Base-by-base conservation (phyloP, 805 yeast genomes). In the Isabelozyma gotoi region DNA sequence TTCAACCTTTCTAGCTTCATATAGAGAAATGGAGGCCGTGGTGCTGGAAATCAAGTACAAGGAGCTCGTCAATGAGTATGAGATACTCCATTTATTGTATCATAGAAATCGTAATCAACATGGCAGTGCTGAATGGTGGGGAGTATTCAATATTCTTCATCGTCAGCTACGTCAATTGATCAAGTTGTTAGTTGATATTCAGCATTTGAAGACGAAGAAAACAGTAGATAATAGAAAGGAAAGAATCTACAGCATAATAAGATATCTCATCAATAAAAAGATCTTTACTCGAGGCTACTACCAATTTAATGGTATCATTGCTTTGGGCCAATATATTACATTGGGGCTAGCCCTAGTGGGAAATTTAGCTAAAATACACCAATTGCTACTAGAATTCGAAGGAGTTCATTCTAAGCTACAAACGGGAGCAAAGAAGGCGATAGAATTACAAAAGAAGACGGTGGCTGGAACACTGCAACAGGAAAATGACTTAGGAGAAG, bases 91-190 rank as follows among this genome's bases (percentile, higher is more conserved):
- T 49, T 62, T 88, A 33, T 49, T 88, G 3, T 81, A 84, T 56
- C 88, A 84, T 53, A 70, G 96, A 48, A 85, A 83, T 62, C 71
- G 74, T 41, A 88, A 88, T 59, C 97, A 90, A 59, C 96, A 88
- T 56, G 68, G 82, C 3, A 76, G 74, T 6, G 76, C 88, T 21
- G 55, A 57, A 7, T 90, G 97, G 96, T 90, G 96, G 92, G 76
- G 69, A 46, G 74, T 78, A 46, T 65, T 90, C 33, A 75, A 81
- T 47, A 74, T 82, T 7, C 54, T 88, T 19, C 86, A 85, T 51
- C 73, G 96, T 33, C 67, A 73, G 36, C 42, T 78, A 18, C 61
- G 81, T 14, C 66, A 66, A 37, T 53, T 80, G 5, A 45, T 80
- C 8, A 53, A 47, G 34, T 33, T 49, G 17, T 39, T 40, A 19